Base-by-base conservation (phyloP, 75 land plant genomes). In the Cupressus sempervirens region DNA sequence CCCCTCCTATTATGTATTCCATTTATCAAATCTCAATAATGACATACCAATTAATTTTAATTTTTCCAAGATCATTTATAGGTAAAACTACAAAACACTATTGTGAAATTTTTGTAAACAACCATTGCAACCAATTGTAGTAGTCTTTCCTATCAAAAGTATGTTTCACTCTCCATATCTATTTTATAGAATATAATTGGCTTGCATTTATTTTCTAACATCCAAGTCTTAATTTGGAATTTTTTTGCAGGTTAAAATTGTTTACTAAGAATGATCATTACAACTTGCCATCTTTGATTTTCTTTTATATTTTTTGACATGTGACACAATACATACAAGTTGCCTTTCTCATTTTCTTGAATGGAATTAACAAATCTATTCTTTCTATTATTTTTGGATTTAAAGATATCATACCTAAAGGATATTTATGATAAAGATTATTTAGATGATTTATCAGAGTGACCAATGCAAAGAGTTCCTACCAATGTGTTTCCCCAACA, bases 331-430 rank as follows among this genome's bases (percentile, higher is more conserved):
- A 32, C 50, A 45, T 79, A 13, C n/a, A 38, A 79, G 50, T n/a
- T 79, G 46, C 30, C 48, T 45, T 26, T 41, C 29, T 26, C 45
- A 23, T 79, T 13, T 43, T 26, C 23, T 79, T n/a, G 46, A 79
- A 26, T 26, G 18, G 23, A 2, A 43, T 20, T 79, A 40, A 79
- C 81, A n/a, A 79, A 41, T 79, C 48, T 79, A 11, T 45, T 23
- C 50, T 43, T 45, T 79, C 81, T 79, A 26, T 79, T 79, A 14
- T 79, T 79, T 79, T 29, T 79, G 45, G 81, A 79, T 9, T 23
- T 50, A 79, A 50, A 43, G 40, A 79, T 79, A 45, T 79, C 81
- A 79, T 32, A 79, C 48, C 13, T 45, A 48, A 79, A 79, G 50
- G 48, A 40, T 8, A 45, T 12, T 79, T 50, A 79, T 79, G 81